Base-by-base conservation (phyloP, 257 asterid species). In the Nicotiana undulata region DNA sequence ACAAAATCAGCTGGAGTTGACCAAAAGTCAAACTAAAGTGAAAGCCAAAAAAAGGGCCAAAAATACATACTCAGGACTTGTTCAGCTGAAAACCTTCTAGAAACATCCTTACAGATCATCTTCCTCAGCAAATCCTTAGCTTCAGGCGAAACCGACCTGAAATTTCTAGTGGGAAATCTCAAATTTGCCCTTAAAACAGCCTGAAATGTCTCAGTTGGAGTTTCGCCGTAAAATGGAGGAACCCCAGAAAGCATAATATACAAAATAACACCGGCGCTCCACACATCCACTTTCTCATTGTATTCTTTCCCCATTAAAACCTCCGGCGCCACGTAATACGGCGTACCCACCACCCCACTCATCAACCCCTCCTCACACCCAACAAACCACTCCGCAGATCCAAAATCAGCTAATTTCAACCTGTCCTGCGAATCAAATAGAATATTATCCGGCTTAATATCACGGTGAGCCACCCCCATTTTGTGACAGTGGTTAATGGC, bases 361-460 rank as follows among this genome's bases (percentile, higher is more conserved):
- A 85, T 76, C 12, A 3, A 6, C 9, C 77, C 31, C 75, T 58
- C 88, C 12, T 67, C 52, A 75, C 32, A 53, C 16, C 87, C 3
- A 1, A 52, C 88, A 63, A 88, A 88, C 40, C 86, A 13, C 86
- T 90, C 94, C 22, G 94, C 93, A 17, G 94, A 89, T 6, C 96
- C 96, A 66, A 91, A 91, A 64, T 91, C 96, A 31, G 90, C 94
- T 0, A 91, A 87, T 80, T 78, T 85, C 77, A 91, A 49, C 51
- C 81, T 64, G 1, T 90, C 94, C 15, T 81, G 31, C 1, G 90
- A 83, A 70, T 91, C 93, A 79, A 91, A 91, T 31, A 91, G 65
- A 3, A 91, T 70, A n/a, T 91, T 90, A 34, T 91, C 96, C 3
- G 93, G 96, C 77, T 91, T 91, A 29, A 91, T 83, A 32, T 91